Evolutionary conservation across 78 protist species (phyloP), one percentile per base, ranked within the genome.

Genomic region (Protostelium mycophagum): DNA sequence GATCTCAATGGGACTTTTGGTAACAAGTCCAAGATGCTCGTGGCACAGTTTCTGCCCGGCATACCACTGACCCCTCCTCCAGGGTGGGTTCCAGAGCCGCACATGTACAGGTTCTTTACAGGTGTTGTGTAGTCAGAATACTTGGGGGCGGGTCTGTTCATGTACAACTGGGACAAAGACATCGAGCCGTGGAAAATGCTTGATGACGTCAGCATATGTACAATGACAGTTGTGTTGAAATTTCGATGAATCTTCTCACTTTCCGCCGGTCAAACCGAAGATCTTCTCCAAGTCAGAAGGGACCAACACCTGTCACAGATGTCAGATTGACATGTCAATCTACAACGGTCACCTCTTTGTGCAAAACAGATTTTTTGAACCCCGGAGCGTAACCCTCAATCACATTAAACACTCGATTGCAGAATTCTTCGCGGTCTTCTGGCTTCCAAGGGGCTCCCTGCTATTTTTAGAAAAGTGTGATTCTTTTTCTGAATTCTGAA

Each of bases 1-100:
- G 73, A 51, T 51, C 16, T 51, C 73, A 51, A 16, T 51, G 73
- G 5, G 73, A 16, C 31, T 16, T 51, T 51, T 51, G 73, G 73
- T 51, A 51, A 16, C 73, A 25, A 25, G 73, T 51, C 73, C 73
- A 51, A 51, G 73, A 51, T 51, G 73, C 73, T 51, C 31, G 16
- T 25, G 73, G 73, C 73, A 51, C 73, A 51, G 28, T 94, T 94
- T 36, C 94, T 63, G 0, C 96, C 96, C 9, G 95, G 89, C 0
- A 94, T 90, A 1, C 96, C 96, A 93, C 91, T 94, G 28, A 94
- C 96, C 5, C 96, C 96, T 39, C 96, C 96, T 0, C 96, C 93
- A 91, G 95, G 95, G 39, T 91, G 94, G 1, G 92, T 38, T 28
- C 94, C 96, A 10, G 85, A 29, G 23, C 93, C 93, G n/a, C 94